Evolutionary conservation across 768 basidiomycete species (phyloP).

Genomic region (Sarcodon sp.): DNA sequence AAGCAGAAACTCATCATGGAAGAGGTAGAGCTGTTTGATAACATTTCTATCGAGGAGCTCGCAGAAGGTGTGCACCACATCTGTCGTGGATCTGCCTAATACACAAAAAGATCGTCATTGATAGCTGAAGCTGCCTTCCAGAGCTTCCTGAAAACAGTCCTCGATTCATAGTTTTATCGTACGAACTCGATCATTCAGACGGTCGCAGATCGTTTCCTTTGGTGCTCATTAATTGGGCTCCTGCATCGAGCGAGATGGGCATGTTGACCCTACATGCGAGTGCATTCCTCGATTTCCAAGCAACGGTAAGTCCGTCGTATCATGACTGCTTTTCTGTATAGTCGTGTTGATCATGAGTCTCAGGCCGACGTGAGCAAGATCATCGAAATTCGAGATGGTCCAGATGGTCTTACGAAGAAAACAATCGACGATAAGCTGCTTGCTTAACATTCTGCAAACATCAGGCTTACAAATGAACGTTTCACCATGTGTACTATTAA

Average conservation of each 20-base stretch:
- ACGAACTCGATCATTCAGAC: conserved; percentile 69
- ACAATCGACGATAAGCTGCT: conserved; percentile 49
- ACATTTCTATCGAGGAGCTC: conserved; percentile 70
- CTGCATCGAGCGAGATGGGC: conserved; percentile 61
- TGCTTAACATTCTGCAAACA: neutral
- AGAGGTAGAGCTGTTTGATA: conserved; percentile 69
- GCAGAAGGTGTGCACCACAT: conserved; percentile 51
- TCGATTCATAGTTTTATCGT: conserved; percentile 75
- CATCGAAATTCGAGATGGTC: conserved; percentile 71
- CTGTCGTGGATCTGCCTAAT: neutral
- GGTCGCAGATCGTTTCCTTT: conserved; percentile 80
- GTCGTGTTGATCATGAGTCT: neutral
- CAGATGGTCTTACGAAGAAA: conserved; percentile 69
- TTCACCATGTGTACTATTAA: too few species aligned
- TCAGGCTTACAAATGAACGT: neutral
- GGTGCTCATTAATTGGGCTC: conserved; percentile 83
- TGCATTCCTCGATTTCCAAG: conserved; percentile 68
- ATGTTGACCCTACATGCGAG: conserved; percentile 73
- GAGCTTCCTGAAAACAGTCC: conserved; percentile 85
- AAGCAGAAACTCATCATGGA: conserved; percentile 72
- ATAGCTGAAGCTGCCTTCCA: conserved; percentile 15
- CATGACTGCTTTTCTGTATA: neutral
- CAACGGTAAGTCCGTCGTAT: conserved; percentile 35
- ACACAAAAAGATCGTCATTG: conserved; percentile 3
- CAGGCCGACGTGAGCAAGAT: conserved; percentile 72